Evolutionary conservation across 1,284 basidiomycete species (phyloP).

Genomic region (Sporisorium scitamineum): DNA sequence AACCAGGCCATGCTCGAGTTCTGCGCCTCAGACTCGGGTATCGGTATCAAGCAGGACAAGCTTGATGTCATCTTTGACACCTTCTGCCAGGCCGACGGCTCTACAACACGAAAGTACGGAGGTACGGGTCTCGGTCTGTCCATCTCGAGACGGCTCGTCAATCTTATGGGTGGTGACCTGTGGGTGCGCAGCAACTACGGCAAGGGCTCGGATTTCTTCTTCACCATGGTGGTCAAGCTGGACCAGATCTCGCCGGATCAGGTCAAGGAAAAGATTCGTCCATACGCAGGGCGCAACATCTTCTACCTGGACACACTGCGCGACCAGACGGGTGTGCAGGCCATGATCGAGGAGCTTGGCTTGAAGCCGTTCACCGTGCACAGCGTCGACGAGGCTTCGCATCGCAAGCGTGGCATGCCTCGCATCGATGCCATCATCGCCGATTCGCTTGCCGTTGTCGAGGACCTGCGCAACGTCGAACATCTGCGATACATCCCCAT

Average conservation of each 20-base stretch:
- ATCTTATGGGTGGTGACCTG: constrained; percentile 97
- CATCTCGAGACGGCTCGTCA: constrained; percentile 83
- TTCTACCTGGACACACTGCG: constrained; percentile 89
- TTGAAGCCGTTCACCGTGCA: constrained; percentile 83
- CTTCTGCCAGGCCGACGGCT: constrained; percentile 95
- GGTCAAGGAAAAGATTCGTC: constrained; percentile 65
- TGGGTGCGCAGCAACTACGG: constrained; percentile 94
- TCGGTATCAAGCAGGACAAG: constrained; percentile 99
- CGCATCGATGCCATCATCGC: constrained; percentile 96
- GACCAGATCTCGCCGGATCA: constrained; percentile 62
- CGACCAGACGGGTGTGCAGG: constrained; percentile 82
- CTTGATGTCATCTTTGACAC: constrained; percentile 99
- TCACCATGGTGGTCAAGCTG: constrained; percentile 77
- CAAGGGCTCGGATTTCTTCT: constrained; percentile 96
- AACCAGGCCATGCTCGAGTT: constrained; percentile 89
- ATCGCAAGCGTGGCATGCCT: constrained; percentile 82
- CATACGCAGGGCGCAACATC: constrained; percentile 71
- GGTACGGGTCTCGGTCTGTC: constrained; percentile 93
- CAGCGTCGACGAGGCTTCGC: constrained; percentile 78
- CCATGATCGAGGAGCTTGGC: constrained; percentile 83
- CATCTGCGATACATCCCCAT: constrained; percentile 96
- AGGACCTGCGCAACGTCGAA: constrained; percentile 89
- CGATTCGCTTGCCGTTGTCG: constrained; percentile 86
- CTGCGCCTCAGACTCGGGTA: constrained; percentile 97
- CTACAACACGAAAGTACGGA: constrained; percentile 82